Percentiles rank a stretch among this genome's conserved stretches.
phyloP scores from a whole-genome alignment of 1,139 yeast genomes.

The Hanseniaspora gamundiae region DNA sequence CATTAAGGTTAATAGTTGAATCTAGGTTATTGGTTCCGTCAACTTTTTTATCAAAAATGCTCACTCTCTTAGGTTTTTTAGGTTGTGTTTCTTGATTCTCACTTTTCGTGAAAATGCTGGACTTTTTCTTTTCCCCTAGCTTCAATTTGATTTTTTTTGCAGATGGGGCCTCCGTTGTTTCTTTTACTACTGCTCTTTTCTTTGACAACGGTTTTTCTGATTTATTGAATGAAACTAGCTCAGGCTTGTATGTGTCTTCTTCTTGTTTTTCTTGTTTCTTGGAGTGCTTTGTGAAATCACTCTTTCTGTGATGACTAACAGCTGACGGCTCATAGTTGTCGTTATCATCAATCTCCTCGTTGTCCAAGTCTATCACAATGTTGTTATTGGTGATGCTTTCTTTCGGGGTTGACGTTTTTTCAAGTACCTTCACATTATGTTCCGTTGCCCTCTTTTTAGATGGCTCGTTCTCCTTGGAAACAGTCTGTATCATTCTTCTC shows the following conservation, averaged over 20 bases:
- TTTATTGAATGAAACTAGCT: background rate
- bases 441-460: background rate
- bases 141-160: background rate
- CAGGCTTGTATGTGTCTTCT: background rate
- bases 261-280: background rate
- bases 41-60: background rate
- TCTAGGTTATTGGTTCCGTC: background rate
- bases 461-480: background rate
- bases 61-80: background rate
- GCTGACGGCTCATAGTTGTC: too few species aligned
- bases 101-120: background rate
- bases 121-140: background rate
- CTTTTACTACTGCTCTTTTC: background rate
- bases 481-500: background rate
- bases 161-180: background rate
- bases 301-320: too few species aligned
- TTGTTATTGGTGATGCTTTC: background rate
- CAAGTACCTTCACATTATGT: constrained; percentile 2
- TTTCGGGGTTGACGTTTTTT: constrained; percentile 2
- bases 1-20: background rate
- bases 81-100: background rate
- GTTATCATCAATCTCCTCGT: background rate
- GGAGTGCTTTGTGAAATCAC: too few species aligned
- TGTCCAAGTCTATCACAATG: constrained; percentile 1
- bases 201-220: background rate